Base-by-base conservation (phyloP, 768 basidiomycete species). In the Tremella mesenterica region DNA sequence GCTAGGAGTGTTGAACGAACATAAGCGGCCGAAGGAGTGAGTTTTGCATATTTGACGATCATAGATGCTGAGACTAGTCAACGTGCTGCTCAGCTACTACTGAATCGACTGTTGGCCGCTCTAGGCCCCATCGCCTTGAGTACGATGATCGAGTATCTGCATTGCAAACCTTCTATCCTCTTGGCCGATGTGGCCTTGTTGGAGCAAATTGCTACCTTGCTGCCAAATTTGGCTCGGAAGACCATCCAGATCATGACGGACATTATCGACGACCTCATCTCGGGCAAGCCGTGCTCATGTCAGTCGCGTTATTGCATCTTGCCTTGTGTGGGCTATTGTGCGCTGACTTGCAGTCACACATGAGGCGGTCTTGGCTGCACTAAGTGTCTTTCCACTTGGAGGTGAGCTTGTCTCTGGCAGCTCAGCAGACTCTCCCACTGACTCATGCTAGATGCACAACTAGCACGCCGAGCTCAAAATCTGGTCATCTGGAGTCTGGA, bases 401-500 rank as follows among this genome's bases (percentile, higher is more conserved):
- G 60, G 65, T 67, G 39, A 58, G 58, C 56, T 3, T 7, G 8
- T 10, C 2, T 12, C 44, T 10, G 21, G 41, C 38, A 4, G 21
- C 7, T 16, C 10, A 38, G 38, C 33, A 27, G 12, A 49, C 26
- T 31, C 21, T 20, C 36, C 52, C 38, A 34, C 45, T 20, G 23
- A 31, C 38, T 28, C 34, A n/a, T 16, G 5, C 25, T 38, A 67
- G 66, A 65, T 47, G 29, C 39, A 9, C 43, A 59, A 12, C 59
- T 68, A 7, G 63, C 63, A 3, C 23, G 30, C 25, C 39, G 53
- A 18, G 63, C 61, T 4, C 66, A 63, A 28, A 39, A 50, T 14
- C 52, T 68, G 3, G 63, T 68, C 3, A 36, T 68, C 1, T 68
- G 63, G 63, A 63, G 61, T 39, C 36, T 68, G 14, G 63, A 68